phyloP scores from a whole-genome alignment of 148 eudicot genomes.

The Heliamphora exappendiculata region DNA sequence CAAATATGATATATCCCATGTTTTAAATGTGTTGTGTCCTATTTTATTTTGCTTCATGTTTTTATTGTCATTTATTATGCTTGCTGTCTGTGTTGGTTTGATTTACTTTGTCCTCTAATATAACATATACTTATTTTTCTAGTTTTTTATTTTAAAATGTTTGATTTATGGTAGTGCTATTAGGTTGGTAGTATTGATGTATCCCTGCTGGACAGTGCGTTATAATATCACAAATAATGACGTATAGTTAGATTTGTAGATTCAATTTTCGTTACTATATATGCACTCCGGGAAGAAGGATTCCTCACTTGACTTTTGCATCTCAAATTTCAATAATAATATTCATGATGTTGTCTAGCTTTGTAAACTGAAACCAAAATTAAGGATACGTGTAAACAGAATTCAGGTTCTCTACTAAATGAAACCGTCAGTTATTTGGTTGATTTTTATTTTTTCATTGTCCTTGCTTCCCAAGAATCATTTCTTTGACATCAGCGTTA shows the following conservation, averaged over 20 bases:
- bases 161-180: not conserved
- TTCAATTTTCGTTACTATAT: not conserved
- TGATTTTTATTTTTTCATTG: not conserved
- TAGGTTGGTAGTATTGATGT: not conserved
- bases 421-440: not conserved
- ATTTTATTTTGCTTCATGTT: not conserved
- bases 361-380: too few relatives aligned
- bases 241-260: not conserved
- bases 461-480: not conserved
- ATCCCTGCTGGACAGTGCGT: not conserved
- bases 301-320: not conserved
- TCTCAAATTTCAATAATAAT: not conserved
- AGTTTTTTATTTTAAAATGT: not conserved
- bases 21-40: not conserved
- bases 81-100: not conserved
- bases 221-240: not conserved
- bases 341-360: not conserved
- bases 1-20: not conserved
- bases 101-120: not conserved
- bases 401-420: not conserved
- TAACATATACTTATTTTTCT: not conserved
- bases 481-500: not conserved
- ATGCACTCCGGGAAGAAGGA: constrained; percentile 1
- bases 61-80: not conserved
- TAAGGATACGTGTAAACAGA: not conserved